Base-by-base conservation (phyloP, 441 rosid species). In the Kokia cookei region DNA sequence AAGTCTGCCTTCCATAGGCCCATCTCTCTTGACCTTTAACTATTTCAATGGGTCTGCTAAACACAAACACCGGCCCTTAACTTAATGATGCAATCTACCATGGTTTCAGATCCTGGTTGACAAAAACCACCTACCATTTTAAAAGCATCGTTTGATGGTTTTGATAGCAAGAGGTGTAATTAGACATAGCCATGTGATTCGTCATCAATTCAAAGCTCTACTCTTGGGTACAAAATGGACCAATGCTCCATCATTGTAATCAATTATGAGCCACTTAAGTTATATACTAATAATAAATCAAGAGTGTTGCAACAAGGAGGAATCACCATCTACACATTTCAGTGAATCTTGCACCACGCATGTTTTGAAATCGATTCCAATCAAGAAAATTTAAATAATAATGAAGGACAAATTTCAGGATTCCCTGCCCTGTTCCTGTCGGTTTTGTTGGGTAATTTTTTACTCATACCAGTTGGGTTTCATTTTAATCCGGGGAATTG, bases 361-460 rank as follows among this genome's bases (percentile, higher is more conserved):
- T 48, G 53, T 42, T 77, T 63, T 61, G 43, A 13, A 37, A 5
- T 40, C 60, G 26, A 35, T 24, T 58, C 13, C 55, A 43, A 61
- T 1, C 62, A 63, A 61, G 22, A 15, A 4, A 37, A 54, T 3
- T 4, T 26, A 29, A 22, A 27, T 17, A 51, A 17, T 73, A 75
- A 69, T 24, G 12, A 27, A 69, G 69, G 75, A 74, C 75, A 79
- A 78, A 77, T 76, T 54, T 79, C 82, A 79, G 75, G 85, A 86
- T 86, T 82, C 87, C 77, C 70, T 5, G n/a, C 10, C 45, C 22
- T 19, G 22, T 19, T 19, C 35, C 43, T 62, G 78, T 76, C 82
- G 68, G 19, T 66, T 51, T 72, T 11, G 45, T 10, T 8, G 43
- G 24, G 9, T 8, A 26, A 27, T 72, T 43, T 27, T 72, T 48